Evolutionary conservation across 1,284 basidiomycete species (phyloP).

Genomic region (Schizophyllum commune): DNA sequence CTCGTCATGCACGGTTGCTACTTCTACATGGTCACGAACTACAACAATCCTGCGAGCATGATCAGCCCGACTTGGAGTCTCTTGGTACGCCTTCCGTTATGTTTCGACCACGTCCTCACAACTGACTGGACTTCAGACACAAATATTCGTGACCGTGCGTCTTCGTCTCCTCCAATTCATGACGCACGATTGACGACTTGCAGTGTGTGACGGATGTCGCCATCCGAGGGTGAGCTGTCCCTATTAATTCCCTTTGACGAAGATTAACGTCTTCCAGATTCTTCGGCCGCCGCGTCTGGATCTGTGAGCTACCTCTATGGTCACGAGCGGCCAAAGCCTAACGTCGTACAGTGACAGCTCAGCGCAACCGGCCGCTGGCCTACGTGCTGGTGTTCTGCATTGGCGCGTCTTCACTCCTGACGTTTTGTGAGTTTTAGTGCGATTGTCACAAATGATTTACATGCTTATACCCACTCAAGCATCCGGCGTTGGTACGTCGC

Average conservation of each 20-base stretch:
- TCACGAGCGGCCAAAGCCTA: neutral
- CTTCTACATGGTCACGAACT: conserved; percentile 24
- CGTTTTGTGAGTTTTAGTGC: neutral
- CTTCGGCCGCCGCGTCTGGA: neutral
- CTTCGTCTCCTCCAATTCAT: neutral
- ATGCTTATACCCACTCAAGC: neutral
- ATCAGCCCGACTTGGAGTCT: conserved; percentile 21
- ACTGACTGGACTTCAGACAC: neutral
- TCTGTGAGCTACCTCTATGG: neutral
- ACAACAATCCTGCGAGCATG: conserved; percentile 18
- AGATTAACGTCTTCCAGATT: neutral
- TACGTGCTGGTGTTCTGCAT: conserved; percentile 9
- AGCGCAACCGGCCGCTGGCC: neutral
- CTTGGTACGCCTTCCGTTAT: neutral
- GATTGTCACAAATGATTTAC: neutral
- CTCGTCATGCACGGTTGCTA: conserved; percentile 25
- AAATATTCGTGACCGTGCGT: neutral
- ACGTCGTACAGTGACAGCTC: neutral
- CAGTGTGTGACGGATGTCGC: neutral
- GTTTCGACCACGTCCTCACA: neutral
- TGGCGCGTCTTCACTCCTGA: conserved; percentile 2
- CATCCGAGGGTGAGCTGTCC: neutral
- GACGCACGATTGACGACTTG: neutral
- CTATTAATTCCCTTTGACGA: neutral
- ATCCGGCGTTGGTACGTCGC: neutral